A percentile compares a stretch with the other conserved stretches of the same genome.
Evolutionary conservation across 176 grass and related monocot genomes (phyloP).

Genomic region (Musa beccarii): DNA sequence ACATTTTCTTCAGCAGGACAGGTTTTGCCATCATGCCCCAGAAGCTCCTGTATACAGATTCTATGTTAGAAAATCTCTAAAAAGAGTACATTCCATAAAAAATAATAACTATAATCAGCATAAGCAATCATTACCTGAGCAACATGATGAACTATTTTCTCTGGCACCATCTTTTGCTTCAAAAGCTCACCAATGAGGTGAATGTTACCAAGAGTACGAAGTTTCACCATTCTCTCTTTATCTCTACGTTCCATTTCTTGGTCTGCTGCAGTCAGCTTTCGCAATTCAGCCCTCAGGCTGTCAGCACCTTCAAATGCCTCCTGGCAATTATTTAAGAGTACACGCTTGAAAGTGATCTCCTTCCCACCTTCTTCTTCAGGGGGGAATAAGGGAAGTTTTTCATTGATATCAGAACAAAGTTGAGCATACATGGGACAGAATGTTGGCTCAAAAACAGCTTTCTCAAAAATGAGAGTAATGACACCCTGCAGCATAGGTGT

Average conservation of each 20-base stretch:
- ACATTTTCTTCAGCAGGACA: conserved; percentile 68
- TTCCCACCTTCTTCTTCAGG: conserved; percentile 39
- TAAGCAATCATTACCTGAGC: conserved; percentile 8
- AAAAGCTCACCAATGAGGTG: conserved; percentile 24
- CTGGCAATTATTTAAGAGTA: conserved; percentile 50
- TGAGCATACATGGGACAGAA: conserved; percentile 64
- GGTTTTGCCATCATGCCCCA: conserved; percentile 19
- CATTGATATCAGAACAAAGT: conserved; percentile 48
- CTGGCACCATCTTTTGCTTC: conserved; percentile 27
- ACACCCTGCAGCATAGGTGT: not conserved
- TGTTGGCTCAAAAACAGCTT: conserved; percentile 38
- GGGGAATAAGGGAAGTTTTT: conserved; percentile 37
- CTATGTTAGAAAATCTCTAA: not conserved
- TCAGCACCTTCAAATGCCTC: conserved; percentile 52
- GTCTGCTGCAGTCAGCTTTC: conserved; percentile 33
- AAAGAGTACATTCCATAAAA: not conserved
- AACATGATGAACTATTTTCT: conserved; percentile 28
- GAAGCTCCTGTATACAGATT: conserved; percentile 4
- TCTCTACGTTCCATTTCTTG: conserved; percentile 46
- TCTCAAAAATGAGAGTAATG: conserved; percentile 17
- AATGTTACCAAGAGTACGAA: conserved; percentile 23
- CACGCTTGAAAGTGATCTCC: conserved; percentile 55
- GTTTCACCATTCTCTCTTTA: conserved; percentile 26
- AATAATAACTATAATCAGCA: not conserved
- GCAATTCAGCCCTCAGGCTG: conserved; percentile 28